phyloP scores from a whole-genome alignment of 225 moss, liverwort and hornwort species.

The Asterella californica region DNA sequence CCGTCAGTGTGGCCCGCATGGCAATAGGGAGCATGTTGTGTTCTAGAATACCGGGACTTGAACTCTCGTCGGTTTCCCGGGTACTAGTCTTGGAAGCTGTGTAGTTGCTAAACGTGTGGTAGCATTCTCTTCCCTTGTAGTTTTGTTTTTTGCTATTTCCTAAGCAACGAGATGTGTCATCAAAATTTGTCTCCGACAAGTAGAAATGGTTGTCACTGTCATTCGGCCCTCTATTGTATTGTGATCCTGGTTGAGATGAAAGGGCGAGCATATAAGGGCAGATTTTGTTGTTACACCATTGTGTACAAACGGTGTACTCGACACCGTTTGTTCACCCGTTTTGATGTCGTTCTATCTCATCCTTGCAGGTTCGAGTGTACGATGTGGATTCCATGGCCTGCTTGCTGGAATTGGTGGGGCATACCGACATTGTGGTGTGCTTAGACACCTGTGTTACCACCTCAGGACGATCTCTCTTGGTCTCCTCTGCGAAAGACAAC shows the following conservation, averaged over 20 bases:
- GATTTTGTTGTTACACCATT: not conserved
- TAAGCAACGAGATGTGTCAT: no score
- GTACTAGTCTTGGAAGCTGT: no score
- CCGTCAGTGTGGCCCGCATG: not conserved
- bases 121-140: no score
- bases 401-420: slow-evolving; percentile 80
- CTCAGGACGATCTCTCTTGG: slow-evolving; percentile 62
- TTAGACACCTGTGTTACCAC: slow-evolving; percentile 72
- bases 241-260: not conserved
- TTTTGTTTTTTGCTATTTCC: no score
- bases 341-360: not conserved
- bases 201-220: not conserved
- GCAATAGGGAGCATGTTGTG: not conserved
- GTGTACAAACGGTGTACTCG: no score
- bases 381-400: slow-evolving; percentile 84
- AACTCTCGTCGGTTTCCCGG: not conserved
- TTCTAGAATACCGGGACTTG: not conserved
- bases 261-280: not conserved
- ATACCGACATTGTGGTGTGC: slow-evolving; percentile 88
- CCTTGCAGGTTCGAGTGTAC: slow-evolving; percentile 72
- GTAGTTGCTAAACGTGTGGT: no score
- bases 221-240: not conserved
- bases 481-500: slow-evolving; percentile 87
- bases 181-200: no score
- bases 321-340: not conserved